Percentiles rank a stretch among this genome's conserved stretches.
These are phyloP conservation scores for Kwoniella botswanensis DNA, from an alignment of 768 basidiomycete genomes.

Conservation along the genomic window DNA sequence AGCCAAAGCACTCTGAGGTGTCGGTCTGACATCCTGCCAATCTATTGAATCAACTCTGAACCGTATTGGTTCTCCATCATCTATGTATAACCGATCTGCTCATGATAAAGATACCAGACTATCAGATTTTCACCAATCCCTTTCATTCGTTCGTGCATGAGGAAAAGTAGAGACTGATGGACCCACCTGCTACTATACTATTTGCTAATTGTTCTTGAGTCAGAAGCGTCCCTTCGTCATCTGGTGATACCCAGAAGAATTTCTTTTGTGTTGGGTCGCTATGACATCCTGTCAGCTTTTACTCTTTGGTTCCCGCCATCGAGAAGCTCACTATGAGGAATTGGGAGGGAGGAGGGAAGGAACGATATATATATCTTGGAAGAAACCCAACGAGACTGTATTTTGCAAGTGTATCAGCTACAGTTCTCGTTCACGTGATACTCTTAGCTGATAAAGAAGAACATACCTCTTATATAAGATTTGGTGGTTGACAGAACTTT, in stretches of 20 bases:
- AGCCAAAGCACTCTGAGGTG: slow-evolving; percentile 37
- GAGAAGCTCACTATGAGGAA: slow-evolving; percentile 55
- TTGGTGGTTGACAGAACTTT: slow-evolving; percentile 86
- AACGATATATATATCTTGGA: slow-evolving; percentile 90
- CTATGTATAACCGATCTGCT: slow-evolving; percentile 52
- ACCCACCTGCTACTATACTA: slow-evolving; percentile 34
- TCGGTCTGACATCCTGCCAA: slow-evolving; percentile 57
- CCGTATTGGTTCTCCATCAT: slow-evolving; percentile 52
- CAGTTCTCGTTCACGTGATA: no score
- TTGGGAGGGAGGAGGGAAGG: slow-evolving; percentile 78
- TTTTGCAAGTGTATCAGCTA: background rate
- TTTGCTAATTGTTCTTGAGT: slow-evolving; percentile 40
- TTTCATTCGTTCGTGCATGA: background rate
- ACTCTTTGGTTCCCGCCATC: no score
- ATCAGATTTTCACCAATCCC: background rate
- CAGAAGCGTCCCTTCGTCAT: slow-evolving; percentile 36
- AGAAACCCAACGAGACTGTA: slow-evolving; percentile 85
- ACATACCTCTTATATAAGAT: slow-evolving; percentile 80
- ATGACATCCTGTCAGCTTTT: background rate
- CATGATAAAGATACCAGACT: background rate
- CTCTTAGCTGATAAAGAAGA: background rate
- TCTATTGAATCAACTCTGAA: slow-evolving; percentile 56
- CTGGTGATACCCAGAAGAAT: slow-evolving; percentile 56
- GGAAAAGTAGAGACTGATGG: background rate
- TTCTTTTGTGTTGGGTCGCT: slow-evolving; percentile 56